phyloP scores from a whole-genome alignment of 2,329 filamentous ascomycete genomes.

The Paracamarosporium sp. region DNA sequence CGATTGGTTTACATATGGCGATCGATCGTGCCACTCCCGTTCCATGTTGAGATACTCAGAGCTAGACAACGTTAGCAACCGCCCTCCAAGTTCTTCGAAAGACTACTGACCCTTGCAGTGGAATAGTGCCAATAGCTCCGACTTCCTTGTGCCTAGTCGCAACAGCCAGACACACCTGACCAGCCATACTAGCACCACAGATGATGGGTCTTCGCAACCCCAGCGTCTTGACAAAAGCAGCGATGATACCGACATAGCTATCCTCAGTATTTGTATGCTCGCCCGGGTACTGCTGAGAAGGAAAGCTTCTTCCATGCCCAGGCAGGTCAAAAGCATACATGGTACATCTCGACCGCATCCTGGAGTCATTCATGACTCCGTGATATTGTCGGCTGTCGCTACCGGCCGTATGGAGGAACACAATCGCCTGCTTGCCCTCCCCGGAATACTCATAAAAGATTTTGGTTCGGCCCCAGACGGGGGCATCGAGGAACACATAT shows the following conservation, averaged over 20 bases:
- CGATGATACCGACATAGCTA: constrained; percentile 54
- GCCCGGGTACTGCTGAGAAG: constrained; percentile 51
- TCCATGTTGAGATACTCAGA: constrained; percentile 52
- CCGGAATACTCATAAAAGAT: constrained; percentile 59
- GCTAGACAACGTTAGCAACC: constrained; percentile 26
- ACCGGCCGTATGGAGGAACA: constrained; percentile 55
- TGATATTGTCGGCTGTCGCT: constrained; percentile 59
- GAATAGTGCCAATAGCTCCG: constrained; percentile 55
- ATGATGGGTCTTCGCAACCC: constrained; percentile 55
- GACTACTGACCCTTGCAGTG: constrained; percentile 50
- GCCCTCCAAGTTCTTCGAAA: constrained; percentile 19
- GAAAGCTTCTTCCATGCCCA: constrained; percentile 57
- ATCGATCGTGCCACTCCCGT: constrained; percentile 54
- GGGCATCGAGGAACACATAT: constrained; percentile 56
- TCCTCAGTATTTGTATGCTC: constrained; percentile 59
- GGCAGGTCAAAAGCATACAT: constrained; percentile 61
- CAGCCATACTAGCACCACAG: constrained; percentile 59
- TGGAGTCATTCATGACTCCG: constrained; percentile 58
- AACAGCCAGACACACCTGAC: constrained; percentile 57
- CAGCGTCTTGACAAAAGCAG: constrained; percentile 53
- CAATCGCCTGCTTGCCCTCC: constrained; percentile 54
- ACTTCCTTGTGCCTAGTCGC: constrained; percentile 56
- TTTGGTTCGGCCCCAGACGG: constrained; percentile 57
- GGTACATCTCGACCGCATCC: constrained; percentile 55
- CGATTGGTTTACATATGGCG: constrained; percentile 56